These are phyloP conservation scores for Colletotrichum salicis DNA, from an alignment of 2,329 filamentous ascomycete species.

Conservation along the genomic window DNA sequence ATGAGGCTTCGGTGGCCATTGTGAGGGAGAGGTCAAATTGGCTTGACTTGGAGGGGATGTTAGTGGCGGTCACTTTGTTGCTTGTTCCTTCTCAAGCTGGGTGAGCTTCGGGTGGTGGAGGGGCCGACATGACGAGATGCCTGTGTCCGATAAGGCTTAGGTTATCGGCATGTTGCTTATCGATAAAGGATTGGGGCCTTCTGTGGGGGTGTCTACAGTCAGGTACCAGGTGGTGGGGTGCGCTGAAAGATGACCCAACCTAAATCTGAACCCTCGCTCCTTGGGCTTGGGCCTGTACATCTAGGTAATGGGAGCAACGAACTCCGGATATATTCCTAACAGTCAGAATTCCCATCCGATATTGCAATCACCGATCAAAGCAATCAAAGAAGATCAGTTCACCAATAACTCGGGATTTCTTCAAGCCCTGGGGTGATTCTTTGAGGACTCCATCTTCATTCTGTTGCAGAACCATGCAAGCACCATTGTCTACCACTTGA, in stretches of 20 bases:
- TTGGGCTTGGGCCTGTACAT: background rate
- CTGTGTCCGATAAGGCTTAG: slow-evolving; percentile 18
- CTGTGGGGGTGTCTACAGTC: slow-evolving; percentile 1
- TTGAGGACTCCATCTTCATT: background rate
- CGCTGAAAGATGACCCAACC: background rate
- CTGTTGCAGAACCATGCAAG: background rate
- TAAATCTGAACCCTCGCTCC: background rate
- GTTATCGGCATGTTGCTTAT: slow-evolving; percentile 5
- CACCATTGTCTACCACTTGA: background rate
- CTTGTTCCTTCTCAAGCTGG: slow-evolving; percentile 18
- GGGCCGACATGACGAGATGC: slow-evolving; percentile 16
- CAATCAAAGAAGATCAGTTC: background rate
- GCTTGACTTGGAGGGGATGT: background rate
- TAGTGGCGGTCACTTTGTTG: background rate
- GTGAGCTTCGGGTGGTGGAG: slow-evolving; percentile 11
- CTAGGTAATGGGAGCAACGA: background rate
- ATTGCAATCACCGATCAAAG: background rate
- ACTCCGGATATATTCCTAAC: background rate
- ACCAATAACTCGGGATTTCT: no score
- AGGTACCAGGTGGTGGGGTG: background rate
- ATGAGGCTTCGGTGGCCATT: slow-evolving; percentile 20
- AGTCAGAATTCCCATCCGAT: background rate
- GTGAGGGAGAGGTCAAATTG: background rate
- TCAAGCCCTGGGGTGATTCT: background rate
- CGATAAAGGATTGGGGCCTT: background rate